Base-by-base conservation (phyloP, 495 filamentous ascomycete species). In the Entonaema liquescens region DNA sequence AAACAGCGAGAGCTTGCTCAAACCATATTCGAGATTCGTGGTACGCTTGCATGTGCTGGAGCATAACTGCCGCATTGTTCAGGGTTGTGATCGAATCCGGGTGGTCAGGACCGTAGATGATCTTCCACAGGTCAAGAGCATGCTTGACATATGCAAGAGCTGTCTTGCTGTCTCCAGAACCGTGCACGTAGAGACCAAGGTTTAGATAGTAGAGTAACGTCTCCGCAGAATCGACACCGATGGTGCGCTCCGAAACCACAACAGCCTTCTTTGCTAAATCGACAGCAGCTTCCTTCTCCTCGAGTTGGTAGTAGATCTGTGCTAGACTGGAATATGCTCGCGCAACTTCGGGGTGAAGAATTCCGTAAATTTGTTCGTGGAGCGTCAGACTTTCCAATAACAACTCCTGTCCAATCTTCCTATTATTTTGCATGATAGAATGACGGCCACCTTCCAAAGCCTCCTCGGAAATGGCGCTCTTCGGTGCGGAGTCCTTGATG, bases 1-100 rank as follows among this genome's bases (percentile, higher is more conserved):
- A 97, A 35, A 97, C 88, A 21, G 86, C 82, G 35, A 98, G 89
- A 12, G 93, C 94, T 57, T 92, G 91, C 82, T 98, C 95, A 78
- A 99, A 98, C 96, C 96, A 99, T 67, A 92, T 84, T 60, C 94
- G 91, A 13, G 94, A 98, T 79, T 97, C 93, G 66, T 91, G 87
- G 84, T 94, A 99, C 52, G 91, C 88, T 83, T 97, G 94, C 73
- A 97, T 84, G 62, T 92, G 89, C 82, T 98, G 96, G 53, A 98
- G 88, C 96, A 99, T 99, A 28, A 98, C 95, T 12, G 96, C 96
- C 13, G 93, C 94, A 77, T 99, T 99, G 86, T 98, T 99, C 80
- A 98, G 90, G 31, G 96, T 98, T 12, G 96, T 99, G 81, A 98
- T 97, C 15, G 93, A 95, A 80, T 99, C 96, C 2, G 96, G 96